Conservation (phyloP, 2,329 filamentous ascomycete genomes). For the Cryphonectria nitschkei region DNA sequence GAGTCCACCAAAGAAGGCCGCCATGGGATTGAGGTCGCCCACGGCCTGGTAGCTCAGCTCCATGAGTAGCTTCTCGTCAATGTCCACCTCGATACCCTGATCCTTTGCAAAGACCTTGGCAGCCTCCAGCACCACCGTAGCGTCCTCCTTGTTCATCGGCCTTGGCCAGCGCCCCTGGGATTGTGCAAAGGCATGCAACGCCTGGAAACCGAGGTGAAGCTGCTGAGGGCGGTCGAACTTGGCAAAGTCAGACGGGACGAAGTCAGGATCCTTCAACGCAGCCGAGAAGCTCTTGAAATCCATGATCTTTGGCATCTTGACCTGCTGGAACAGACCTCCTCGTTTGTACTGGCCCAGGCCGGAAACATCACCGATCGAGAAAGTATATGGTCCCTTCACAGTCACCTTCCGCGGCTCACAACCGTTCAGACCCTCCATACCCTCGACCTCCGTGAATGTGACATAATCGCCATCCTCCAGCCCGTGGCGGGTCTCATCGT, state of each 20-base stretch:
- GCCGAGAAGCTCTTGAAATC: slow-evolving; percentile 82
- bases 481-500: slow-evolving; percentile 94
- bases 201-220: slow-evolving; percentile 90
- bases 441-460: slow-evolving; percentile 90
- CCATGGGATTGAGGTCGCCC: slow-evolving; percentile 89
- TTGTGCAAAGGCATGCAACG: slow-evolving; percentile 83
- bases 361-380: slow-evolving; percentile 93
- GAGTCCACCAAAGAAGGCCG: slow-evolving; percentile 92
- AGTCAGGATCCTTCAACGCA: slow-evolving; percentile 83
- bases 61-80: slow-evolving; percentile 89
- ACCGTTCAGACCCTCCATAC: slow-evolving; percentile 86
- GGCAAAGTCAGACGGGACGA: slow-evolving; percentile 92
- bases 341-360: slow-evolving; percentile 84
- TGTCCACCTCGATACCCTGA: slow-evolving; percentile 77
- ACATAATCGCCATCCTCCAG: slow-evolving; percentile 96
- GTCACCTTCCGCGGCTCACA: slow-evolving; percentile 86
- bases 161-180: slow-evolving; percentile 75
- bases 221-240: slow-evolving; percentile 96
- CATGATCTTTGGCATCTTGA: slow-evolving; percentile 96
- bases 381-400: slow-evolving; percentile 95
- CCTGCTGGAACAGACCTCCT: slow-evolving; percentile 89
- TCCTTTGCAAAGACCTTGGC: slow-evolving; percentile 75
- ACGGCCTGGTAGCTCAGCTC: slow-evolving; percentile 94
- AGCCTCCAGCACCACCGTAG: slow-evolving; percentile 73
- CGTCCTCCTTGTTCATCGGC: slow-evolving; percentile 84